Evolutionary conservation across 2,329 filamentous ascomycete genomes (phyloP), one percentile per base, ranked within the genome.

Genomic region (Aspergillus texensis): DNA sequence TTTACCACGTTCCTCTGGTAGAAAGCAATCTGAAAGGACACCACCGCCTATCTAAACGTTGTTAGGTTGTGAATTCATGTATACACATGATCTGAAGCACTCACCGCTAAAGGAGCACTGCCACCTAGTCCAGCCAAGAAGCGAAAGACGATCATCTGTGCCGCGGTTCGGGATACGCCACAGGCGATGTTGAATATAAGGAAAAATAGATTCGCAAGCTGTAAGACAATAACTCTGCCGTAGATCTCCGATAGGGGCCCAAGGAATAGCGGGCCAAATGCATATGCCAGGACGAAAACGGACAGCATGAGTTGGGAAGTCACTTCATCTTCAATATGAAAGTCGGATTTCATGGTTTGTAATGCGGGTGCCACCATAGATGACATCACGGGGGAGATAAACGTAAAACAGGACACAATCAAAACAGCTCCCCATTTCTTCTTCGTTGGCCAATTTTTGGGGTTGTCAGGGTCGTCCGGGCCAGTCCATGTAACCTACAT

Each of bases 301-400:
- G 84, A 86, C 72, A 89, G 79, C 46, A 81, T 80, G 3, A 86
- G 76, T 66, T 85, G 70, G 3, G 76, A 74, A 48, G 81, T 74
- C 32, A 84, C 78, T 41, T 77, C 71, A 55, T 79, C 79, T 0
- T 76, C 74, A 48, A 89, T 85, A 61, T 82, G 65, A 41, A 90
- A 80, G 32, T 89, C 86, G 1, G 70, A 68, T n/a, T 82, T 80
- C 55, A 90, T 86, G 3, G 79, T 73, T 11, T 74, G 72, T 45
- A 90, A 69, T 0, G 81, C 83, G 0, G 85, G 85, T 0, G 84
- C 81, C 3, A 85, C 72, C 83, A 90, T 89, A 41, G 85, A 86
- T 5, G 85, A 88, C 2, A 87, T 86, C 30, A 90, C 85, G 0
- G 88, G 87, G 2, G 86, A 87, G 63, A 89, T 85, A 67, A 89